Conservation (phyloP, 352 stramenopile genomes). For the Peronospora belbahrii region DNA sequence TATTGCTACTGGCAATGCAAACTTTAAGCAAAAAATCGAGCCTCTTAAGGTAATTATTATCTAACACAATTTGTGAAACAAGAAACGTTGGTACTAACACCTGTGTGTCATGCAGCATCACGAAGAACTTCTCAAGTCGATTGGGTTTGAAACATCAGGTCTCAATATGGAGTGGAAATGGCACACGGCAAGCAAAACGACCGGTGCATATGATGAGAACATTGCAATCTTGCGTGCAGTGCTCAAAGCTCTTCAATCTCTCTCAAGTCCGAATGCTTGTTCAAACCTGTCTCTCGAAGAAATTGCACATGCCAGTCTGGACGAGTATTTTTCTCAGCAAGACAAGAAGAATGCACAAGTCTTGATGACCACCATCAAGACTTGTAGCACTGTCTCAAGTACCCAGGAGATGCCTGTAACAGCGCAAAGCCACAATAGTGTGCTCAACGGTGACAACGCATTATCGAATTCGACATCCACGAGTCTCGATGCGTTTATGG, state of each 20-base stretch:
- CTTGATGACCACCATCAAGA: conserved; percentile 4
- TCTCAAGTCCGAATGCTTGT: conserved; percentile 25
- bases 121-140: conserved; percentile 63
- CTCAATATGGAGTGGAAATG: conserved; percentile 84
- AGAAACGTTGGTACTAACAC: background rate
- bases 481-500: conserved; percentile 49
- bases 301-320: conserved; percentile 34
- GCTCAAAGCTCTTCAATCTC: conserved; percentile 52
- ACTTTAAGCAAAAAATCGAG: conserved; percentile 84
- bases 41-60: conserved; percentile 48
- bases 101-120: conserved; percentile 42
- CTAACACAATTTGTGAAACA: background rate
- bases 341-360: conserved; percentile 19
- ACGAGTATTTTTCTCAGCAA: conserved; percentile 18
- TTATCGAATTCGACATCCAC: conserved; percentile 9
- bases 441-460: background rate
- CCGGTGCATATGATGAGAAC: conserved; percentile 62
- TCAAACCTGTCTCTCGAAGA: conserved; percentile 50
- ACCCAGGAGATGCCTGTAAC: conserved; percentile 12
- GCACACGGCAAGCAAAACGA: conserved; percentile 50
- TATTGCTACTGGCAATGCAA: conserved; percentile 67
- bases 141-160: conserved; percentile 64
- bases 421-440: conserved; percentile 2
- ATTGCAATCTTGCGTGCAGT: conserved; percentile 53
- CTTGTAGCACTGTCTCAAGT: conserved; percentile 2